Base-by-base conservation (phyloP, 2,329 filamentous ascomycete genomes). In the Verticillium nubilum region DNA sequence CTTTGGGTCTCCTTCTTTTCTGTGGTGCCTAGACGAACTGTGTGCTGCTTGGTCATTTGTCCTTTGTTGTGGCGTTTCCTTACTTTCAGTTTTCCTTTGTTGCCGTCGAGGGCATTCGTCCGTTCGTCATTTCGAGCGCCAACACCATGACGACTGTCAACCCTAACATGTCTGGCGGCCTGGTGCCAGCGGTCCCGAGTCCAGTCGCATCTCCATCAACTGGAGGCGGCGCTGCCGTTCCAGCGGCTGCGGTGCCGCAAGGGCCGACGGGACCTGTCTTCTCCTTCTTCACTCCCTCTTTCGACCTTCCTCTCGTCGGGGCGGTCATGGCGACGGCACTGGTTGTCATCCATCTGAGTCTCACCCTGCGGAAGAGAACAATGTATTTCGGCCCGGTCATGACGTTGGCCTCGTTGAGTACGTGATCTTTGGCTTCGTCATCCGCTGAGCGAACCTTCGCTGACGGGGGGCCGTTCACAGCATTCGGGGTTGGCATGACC, bases 241-340 rank as follows among this genome's bases (percentile, higher is more conserved):
- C 54, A 19, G 31, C 25, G 10, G 54, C 10, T 33, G 10, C 54
- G 9, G 33, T 19, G 23, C 54, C n/a, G 19, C 54, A 56, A 13
- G 54, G 27, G 10, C 31, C 54, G n/a, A 29, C 23, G 13, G 28
- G 29, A 25, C 27, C 12, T 17, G 28, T 37, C 12, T 57, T 57
- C n/a, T 25, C 56, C 10, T 57, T 57, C 56, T 57, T 57, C n/a
- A 52, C 35, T 12, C 56, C 56, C 2, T 57, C 56, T 4, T 57
- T 52, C 15, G 56, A 57, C 56, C 56, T 57, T 4, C 15, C 56
- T 17, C 56, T 57, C 10, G 29, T 26, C 25, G 56, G 35, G 4
- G 35, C 56, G 25, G 37, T 57, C n/a, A 35, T 57, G 12, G 31
- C 29, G 12, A 26, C 23, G n/a, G 29, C 31, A 19, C 28, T 56